These are phyloP conservation scores for Vinca minor DNA, from an alignment of 257 asterid species.

Conservation along the genomic window DNA sequence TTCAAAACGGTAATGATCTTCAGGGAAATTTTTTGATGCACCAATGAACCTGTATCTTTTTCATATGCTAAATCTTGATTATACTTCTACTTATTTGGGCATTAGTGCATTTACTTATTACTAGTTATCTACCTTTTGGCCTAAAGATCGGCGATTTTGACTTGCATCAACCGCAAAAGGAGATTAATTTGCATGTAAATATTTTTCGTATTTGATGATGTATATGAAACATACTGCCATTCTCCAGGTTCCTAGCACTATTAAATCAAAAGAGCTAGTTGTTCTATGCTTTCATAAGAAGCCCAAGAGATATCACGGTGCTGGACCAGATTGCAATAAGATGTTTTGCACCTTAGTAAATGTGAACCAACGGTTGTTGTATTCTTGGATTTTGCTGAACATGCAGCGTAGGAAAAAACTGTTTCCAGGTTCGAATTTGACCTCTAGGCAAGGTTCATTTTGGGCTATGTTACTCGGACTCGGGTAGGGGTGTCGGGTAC, in stretches of 20 bases:
- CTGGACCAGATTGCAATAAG: no score
- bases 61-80: not conserved
- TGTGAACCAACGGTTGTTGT: not conserved
- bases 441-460: no score
- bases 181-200: not conserved
- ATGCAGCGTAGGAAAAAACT: not conserved
- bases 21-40: conserved; percentile 5
- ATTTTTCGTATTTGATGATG: not conserved
- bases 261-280: no score
- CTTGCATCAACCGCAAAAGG: not conserved
- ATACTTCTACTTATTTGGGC: not conserved
- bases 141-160: conserved; percentile 5
- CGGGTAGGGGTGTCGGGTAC: no score
- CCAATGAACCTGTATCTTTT: not conserved
- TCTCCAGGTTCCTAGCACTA: no score
- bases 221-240: not conserved
- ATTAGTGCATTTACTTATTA: conserved; percentile 2
- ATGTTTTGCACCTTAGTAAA: no score
- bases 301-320: no score
- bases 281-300: no score
- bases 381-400: not conserved
- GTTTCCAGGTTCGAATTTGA: no score
- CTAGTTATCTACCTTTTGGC: not conserved
- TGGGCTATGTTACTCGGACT: no score
- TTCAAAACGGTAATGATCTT: not conserved